Base-by-base conservation (phyloP, 768 basidiomycete species). In the Scleroderma bovista region DNA sequence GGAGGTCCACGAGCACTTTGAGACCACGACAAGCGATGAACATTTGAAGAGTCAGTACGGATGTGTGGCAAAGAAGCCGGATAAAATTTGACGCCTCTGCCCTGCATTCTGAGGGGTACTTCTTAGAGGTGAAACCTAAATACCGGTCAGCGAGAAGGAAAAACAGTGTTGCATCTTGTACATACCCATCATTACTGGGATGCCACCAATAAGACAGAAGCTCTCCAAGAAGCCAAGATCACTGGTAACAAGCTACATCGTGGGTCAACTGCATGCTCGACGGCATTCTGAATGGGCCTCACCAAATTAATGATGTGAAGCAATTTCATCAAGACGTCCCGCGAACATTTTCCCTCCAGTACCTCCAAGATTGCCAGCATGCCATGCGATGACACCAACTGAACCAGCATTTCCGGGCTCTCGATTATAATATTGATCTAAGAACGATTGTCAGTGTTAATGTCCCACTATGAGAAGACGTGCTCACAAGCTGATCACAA, bases 21-120 rank as follows among this genome's bases (percentile, higher is more conserved):
- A 99, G 75, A 5, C 96, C 96, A 19, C 95, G 93, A 63, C 95
- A 99, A 16, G 93, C 89, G 54, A 98, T 96, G 71, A 98, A 97
- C 95, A 97, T 98, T 62, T 98, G 95, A 34, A 98, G 71, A 2
- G 95, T 99, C 54, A 96, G 69, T 11, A 93, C 85, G 2, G 95
- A 97, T 0, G 93, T 88, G 62, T 93, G 84, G 64, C 95, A 96
- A 22, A 98, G 78, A 13, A 94, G 70, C 23, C 90, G 84, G 46
- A 99, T 90, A 67, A 98, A 97, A 59, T 90, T 84, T 2, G 96
- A 97, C 0, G 94, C 95, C 62, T 97, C 90, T n/a, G 89, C 68
- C 32, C 96, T 83, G 59, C 93, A 96, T 63, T 96, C 93, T 12
- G 88, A 83, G 1, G 93, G 85, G 61, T 90, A 92, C 58, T 88